Percentiles rank a stretch among this genome's conserved stretches.
These are phyloP conservation scores for Aquanectria penicillioides DNA, from an alignment of 2,329 filamentous ascomycete genomes.

Conservation along the genomic window DNA sequence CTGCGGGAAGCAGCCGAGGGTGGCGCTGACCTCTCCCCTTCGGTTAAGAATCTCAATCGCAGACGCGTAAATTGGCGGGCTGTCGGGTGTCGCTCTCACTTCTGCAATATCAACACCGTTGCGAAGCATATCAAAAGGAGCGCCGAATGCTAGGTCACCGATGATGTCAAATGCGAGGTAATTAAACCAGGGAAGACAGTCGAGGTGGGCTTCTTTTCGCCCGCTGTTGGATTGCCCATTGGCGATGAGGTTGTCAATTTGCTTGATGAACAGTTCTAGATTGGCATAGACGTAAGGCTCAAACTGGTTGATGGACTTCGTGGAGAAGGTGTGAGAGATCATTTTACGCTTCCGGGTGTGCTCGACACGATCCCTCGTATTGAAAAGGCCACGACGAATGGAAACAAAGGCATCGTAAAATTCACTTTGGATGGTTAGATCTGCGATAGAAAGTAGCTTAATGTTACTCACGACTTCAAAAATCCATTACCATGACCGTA, in stretches of 20 bases:
- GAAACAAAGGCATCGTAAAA: slow-evolving; percentile 95
- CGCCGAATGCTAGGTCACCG: slow-evolving; percentile 61
- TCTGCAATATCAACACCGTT: slow-evolving; percentile 81
- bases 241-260: slow-evolving; percentile 73
- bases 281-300: slow-evolving; percentile 90
- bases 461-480: slow-evolving; percentile 68
- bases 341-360: slow-evolving; percentile 92
- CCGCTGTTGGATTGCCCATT: slow-evolving; percentile 62
- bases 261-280: slow-evolving; percentile 75
- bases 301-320: slow-evolving; percentile 83
- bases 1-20: slow-evolving; percentile 77
- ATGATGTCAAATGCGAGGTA: slow-evolving; percentile 65
- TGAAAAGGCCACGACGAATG: slow-evolving; percentile 87
- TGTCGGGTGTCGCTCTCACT: slow-evolving; percentile 69
- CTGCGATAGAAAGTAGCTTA: accelerated
- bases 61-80: slow-evolving; percentile 73
- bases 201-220: slow-evolving; percentile 70
- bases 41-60: slow-evolving; percentile 91
- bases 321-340: slow-evolving; percentile 85
- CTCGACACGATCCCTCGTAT: slow-evolving; percentile 82
- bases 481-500: slow-evolving; percentile 86
- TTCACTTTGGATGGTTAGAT: slow-evolving; percentile 60
- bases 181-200: slow-evolving; percentile 79
- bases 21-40: slow-evolving; percentile 84
- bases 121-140: slow-evolving; percentile 74